phyloP scores from a whole-genome alignment of 1,284 basidiomycete genomes.

The Moniliella sp. region DNA sequence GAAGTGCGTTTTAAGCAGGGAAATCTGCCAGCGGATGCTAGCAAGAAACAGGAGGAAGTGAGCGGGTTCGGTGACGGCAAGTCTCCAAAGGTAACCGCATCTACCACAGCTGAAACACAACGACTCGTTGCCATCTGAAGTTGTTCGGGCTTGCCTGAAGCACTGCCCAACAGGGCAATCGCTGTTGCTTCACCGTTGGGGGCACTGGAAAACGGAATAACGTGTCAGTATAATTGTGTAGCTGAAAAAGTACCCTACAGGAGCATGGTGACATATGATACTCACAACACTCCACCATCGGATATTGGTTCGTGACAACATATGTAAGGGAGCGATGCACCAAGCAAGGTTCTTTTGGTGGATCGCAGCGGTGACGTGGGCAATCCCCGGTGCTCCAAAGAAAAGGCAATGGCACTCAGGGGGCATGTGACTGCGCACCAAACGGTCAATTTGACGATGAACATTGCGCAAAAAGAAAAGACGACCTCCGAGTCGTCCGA shows the following conservation, averaged over 20 bases:
- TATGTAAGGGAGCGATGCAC: constrained; percentile 24
- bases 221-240: too few species aligned
- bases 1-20: constrained; percentile 22
- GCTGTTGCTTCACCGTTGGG: constrained; percentile 27
- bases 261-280: too few species aligned
- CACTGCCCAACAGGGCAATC: constrained; percentile 24
- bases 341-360: constrained; percentile 25
- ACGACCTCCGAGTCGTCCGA: constrained; percentile 30
- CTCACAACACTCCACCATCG: constrained; percentile 26
- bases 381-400: constrained; percentile 26
- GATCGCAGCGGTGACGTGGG: constrained; percentile 22
- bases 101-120: constrained; percentile 25
- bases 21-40: constrained; percentile 22
- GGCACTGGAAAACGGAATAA: too few species aligned
- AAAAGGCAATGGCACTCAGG: too few species aligned
- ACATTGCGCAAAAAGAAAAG: constrained; percentile 27
- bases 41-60: constrained; percentile 15
- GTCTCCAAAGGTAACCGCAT: too few species aligned
- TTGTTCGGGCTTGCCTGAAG: constrained; percentile 23
- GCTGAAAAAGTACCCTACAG: too few species aligned
- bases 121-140: constrained; percentile 23
- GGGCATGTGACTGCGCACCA: too few species aligned
- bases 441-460: constrained; percentile 20
- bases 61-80: too few species aligned
- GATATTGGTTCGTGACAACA: constrained; percentile 23